These are phyloP conservation scores for Monilinia polystroma DNA, from an alignment of 2,329 filamentous ascomycete species.

Conservation along the genomic window DNA sequence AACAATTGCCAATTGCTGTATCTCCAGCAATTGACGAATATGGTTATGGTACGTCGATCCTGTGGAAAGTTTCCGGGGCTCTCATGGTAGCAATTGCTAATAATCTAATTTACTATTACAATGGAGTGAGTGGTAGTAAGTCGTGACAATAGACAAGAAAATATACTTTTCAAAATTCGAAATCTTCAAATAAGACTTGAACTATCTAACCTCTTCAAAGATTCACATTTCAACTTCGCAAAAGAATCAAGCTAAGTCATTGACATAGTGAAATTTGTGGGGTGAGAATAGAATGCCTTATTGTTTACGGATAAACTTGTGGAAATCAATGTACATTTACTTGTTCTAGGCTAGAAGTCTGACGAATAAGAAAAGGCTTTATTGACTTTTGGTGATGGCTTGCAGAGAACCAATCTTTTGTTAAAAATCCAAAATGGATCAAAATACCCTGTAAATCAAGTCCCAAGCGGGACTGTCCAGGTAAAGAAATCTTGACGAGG, in stretches of 20 bases:
- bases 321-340: conserved; percentile 74
- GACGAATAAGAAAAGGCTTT: conserved; percentile 43
- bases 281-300: conserved; percentile 82
- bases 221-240: too few relatives aligned
- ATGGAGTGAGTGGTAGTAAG: background rate
- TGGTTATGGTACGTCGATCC: too few relatives aligned
- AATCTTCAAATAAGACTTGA: conserved; percentile 23
- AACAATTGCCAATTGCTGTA: too few relatives aligned
- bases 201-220: conserved; percentile 61
- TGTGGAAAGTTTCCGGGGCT: background rate
- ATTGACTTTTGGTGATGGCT: background rate
- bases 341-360: conserved; percentile 78
- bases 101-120: background rate
- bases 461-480: conserved; percentile 27
- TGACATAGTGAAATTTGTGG: conserved; percentile 70
- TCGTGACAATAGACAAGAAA: too few relatives aligned
- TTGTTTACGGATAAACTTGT: conserved; percentile 71
- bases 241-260: too few relatives aligned
- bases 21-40: too few relatives aligned
- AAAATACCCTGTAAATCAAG: conserved; percentile 25
- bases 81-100: background rate
- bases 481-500: conserved; percentile 21
- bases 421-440: too few relatives aligned
- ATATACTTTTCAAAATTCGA: conserved; percentile 11
- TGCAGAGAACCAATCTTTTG: too few relatives aligned